A percentile compares a stretch with the other conserved stretches of the same genome.
phyloP scores from a whole-genome alignment of 805 yeast genomes.

The Candida nitratophila region DNA sequence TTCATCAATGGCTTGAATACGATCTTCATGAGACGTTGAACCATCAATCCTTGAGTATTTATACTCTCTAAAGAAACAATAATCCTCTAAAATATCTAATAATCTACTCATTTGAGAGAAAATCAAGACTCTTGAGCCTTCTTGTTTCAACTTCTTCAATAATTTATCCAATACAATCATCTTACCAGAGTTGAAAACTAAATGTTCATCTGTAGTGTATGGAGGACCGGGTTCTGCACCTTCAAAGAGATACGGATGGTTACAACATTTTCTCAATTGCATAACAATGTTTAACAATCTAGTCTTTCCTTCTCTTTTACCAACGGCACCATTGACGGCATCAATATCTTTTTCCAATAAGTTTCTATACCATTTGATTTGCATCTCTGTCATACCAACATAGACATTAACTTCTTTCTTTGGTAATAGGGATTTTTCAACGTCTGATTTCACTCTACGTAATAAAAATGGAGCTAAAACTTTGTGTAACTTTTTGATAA shows the following conservation, averaged over 20 bases:
- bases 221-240: slow-evolving; percentile 99
- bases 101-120: slow-evolving; percentile 93
- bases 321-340: slow-evolving; percentile 94
- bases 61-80: slow-evolving; percentile 77
- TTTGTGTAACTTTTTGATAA: slow-evolving; percentile 82
- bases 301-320: slow-evolving; percentile 89
- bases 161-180: slow-evolving; percentile 84
- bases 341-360: slow-evolving; percentile 88
- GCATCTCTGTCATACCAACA: slow-evolving; percentile 95
- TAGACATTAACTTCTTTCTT: slow-evolving; percentile 86
- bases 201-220: slow-evolving; percentile 89
- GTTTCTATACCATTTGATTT: slow-evolving; percentile 83
- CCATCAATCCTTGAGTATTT: slow-evolving; percentile 93
- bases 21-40: slow-evolving; percentile 85
- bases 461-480: slow-evolving; percentile 82
- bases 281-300: slow-evolving; percentile 87
- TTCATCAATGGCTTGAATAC: slow-evolving; percentile 88
- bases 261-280: slow-evolving; percentile 95
- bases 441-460: slow-evolving; percentile 88
- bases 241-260: slow-evolving; percentile 93
- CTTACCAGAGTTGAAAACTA: slow-evolving; percentile 84
- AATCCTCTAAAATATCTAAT: slow-evolving; percentile 86
- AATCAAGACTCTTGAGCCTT: slow-evolving; percentile 85
- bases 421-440: slow-evolving; percentile 83
- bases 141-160: slow-evolving; percentile 57